phyloP scores from a whole-genome alignment of 352 stramenopile species.

The Elongisporangium senticosum region DNA sequence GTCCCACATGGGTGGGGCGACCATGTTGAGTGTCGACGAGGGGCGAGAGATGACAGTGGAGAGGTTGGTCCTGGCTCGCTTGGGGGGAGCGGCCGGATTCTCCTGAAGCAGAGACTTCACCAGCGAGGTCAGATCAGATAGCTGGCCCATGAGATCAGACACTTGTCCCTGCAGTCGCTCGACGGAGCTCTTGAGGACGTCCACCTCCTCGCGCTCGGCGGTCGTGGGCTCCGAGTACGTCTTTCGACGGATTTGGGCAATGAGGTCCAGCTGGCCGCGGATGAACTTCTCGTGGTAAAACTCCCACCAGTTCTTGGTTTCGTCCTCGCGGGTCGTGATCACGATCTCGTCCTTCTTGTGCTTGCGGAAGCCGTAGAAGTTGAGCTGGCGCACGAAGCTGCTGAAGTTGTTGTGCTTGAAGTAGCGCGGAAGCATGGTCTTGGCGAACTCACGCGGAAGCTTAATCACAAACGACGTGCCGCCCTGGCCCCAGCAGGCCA shows the following conservation, averaged over 20 bases:
- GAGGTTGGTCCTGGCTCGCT: conserved; percentile 40
- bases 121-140: conserved; percentile 64
- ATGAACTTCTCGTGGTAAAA: conserved; percentile 91
- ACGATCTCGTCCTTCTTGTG: conserved; percentile 89
- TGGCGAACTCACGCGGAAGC: conserved; percentile 88
- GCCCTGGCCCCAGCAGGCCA: conserved; percentile 78
- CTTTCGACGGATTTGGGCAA: conserved; percentile 84
- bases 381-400: conserved; percentile 91
- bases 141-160: conserved; percentile 70
- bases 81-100: conserved; percentile 23
- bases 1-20: conserved; percentile 25
- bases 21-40: conserved; percentile 6
- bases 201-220: conserved; percentile 70
- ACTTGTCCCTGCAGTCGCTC: conserved; percentile 70
- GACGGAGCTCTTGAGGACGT: conserved; percentile 70
- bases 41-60: conserved; percentile 12
- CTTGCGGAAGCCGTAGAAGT: conserved; percentile 94
- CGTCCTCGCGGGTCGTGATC: conserved; percentile 63
- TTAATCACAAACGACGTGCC: conserved; percentile 91
- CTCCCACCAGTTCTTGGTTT: conserved; percentile 88
- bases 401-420: conserved; percentile 96
- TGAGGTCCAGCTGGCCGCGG: conserved; percentile 76
- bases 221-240: conserved; percentile 81
- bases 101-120: conserved; percentile 72
- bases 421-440: conserved; percentile 87